Percentiles rank a stretch among this genome's conserved stretches.
Conservation (phyloP, 2,329 filamentous ascomycete genomes). For the Alternaria sp. region DNA sequence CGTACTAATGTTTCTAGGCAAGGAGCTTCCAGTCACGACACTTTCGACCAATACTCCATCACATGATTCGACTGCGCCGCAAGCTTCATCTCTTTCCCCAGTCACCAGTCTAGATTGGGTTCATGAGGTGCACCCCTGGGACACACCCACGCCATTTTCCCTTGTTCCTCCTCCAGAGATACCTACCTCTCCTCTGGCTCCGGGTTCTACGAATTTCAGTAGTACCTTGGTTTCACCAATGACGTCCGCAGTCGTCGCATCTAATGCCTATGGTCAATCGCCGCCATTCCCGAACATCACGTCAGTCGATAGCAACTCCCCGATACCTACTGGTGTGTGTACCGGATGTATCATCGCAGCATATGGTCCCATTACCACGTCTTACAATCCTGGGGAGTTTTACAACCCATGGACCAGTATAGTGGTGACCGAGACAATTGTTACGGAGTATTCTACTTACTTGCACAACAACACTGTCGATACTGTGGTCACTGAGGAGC, state of each 20-base stretch:
- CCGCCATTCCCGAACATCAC: neutral
- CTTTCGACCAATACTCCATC: neutral
- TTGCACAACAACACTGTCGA: constrained; percentile 32
- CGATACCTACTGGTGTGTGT: constrained; percentile 18
- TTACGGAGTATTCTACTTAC: constrained; percentile 35
- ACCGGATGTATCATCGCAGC: constrained; percentile 43
- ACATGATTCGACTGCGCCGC: neutral
- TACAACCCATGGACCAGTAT: constrained; percentile 26
- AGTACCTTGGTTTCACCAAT: neutral
- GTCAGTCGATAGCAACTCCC: neutral
- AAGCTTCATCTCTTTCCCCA: neutral
- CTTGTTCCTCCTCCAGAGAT: neutral
- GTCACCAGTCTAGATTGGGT: neutral
- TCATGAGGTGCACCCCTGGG: neutral
- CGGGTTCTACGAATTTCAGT: neutral
- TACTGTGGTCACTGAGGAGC: constrained; percentile 28
- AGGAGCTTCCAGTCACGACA: neutral
- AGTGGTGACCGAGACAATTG: constrained; percentile 35
- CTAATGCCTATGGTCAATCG: neutral
- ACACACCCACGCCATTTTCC: neutral
- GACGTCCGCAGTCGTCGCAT: neutral
- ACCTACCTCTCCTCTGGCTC: neutral
- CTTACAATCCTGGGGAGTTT: constrained; percentile 8
- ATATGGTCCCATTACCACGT: constrained; percentile 29
- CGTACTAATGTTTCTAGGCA: constrained; percentile 2